A percentile compares a stretch with the other conserved stretches of the same genome.
Conservation (phyloP, 2,329 filamentous ascomycete genomes). For the Fusarium equiseti region DNA sequence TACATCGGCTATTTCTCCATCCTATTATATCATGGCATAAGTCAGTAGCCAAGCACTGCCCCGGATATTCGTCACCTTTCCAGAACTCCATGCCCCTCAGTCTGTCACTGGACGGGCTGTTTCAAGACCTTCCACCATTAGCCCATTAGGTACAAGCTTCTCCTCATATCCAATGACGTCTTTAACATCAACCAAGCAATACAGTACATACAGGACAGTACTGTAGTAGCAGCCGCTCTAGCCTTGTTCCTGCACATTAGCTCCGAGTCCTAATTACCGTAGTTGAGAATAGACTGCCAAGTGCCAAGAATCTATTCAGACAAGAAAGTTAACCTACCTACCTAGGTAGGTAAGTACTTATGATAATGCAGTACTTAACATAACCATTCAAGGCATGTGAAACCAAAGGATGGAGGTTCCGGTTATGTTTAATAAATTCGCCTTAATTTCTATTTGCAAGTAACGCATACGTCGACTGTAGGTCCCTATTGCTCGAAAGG, state of each 20-base stretch:
- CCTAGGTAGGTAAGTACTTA: neutral
- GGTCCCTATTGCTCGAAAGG: neutral
- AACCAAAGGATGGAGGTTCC: neutral
- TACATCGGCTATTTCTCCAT: conserved; percentile 3
- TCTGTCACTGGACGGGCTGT: neutral
- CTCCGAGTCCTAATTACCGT: neutral
- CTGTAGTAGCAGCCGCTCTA: conserved; percentile 1
- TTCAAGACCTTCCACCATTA: neutral
- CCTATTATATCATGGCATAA: neutral
- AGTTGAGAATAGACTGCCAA: neutral
- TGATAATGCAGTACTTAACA: neutral
- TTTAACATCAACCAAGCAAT: conserved; percentile 15
- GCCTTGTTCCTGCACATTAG: neutral
- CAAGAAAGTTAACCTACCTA: neutral
- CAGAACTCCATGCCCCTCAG: neutral
- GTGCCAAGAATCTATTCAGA: neutral
- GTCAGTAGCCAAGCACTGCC: conserved; percentile 1
- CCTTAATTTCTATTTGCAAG: neutral
- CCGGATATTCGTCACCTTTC: conserved; percentile 19
- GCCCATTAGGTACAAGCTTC: conserved; percentile 1
- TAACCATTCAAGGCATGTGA: neutral
- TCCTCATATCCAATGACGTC: conserved; percentile 33
- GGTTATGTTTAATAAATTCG: neutral
- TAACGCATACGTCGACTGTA: neutral
- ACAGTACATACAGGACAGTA: neutral